These are phyloP conservation scores for Raphidocelis subcapitata DNA, from an alignment of 139 green algal genomes.

Conservation along the genomic window DNA sequence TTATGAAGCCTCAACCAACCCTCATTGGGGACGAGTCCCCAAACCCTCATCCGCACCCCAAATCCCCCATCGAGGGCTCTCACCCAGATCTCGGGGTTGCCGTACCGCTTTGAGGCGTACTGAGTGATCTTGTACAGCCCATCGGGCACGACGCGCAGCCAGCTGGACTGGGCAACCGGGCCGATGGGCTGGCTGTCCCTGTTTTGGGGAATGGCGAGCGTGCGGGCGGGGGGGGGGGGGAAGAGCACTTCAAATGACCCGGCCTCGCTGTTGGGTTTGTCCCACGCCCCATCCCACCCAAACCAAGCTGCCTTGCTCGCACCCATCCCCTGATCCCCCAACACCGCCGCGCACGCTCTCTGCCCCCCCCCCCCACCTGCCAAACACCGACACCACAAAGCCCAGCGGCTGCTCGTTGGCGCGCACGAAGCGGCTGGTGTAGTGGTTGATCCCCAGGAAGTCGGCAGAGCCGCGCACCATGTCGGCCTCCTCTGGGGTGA, in stretches of 20 bases:
- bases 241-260: too few species aligned
- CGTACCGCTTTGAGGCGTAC: constrained; percentile 34
- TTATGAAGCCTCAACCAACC: too few species aligned
- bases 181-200: constrained; percentile 10
- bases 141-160: constrained; percentile 46
- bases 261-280: too few species aligned
- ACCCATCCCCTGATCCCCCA: too few species aligned
- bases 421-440: constrained; percentile 37
- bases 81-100: constrained; percentile 21
- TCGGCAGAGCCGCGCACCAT: constrained; percentile 47
- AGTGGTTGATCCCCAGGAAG: constrained; percentile 66
- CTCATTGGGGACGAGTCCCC: too few species aligned
- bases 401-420: neutral
- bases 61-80: constrained; percentile 14
- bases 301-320: too few species aligned
- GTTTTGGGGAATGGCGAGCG: too few species aligned
- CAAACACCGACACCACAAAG: neutral
- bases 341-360: too few species aligned
- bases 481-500: constrained; percentile 46
- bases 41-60: too few species aligned
- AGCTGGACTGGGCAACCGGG: constrained; percentile 29
- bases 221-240: too few species aligned
- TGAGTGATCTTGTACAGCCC: constrained; percentile 39
- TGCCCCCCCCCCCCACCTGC: too few species aligned
- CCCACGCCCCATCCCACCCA: too few species aligned